A percentile compares a stretch with the other conserved stretches of the same genome.
Conservation (phyloP, 176 grass and related monocot species). For the Puccinellia tenuiflora region DNA sequence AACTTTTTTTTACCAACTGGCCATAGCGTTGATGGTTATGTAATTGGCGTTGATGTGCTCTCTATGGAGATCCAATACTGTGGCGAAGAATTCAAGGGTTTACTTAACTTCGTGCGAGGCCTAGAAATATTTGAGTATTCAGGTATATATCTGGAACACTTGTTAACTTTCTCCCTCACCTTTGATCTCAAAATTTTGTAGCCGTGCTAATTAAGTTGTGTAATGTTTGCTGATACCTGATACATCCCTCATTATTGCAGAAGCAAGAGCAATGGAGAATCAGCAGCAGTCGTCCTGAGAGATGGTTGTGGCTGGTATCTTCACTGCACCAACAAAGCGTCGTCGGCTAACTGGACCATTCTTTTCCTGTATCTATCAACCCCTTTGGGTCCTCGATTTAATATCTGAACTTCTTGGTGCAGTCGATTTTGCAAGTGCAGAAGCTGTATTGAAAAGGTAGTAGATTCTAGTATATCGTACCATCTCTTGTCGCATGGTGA, state of each 20-base stretch:
- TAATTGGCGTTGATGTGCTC: not conserved
- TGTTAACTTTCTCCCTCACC: not conserved
- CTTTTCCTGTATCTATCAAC: not conserved
- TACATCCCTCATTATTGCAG: not conserved
- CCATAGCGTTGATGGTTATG: not conserved
- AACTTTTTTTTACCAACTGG: not conserved
- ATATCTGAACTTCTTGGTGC: not conserved
- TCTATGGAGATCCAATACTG: too few relatives aligned
- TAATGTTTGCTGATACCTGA: not conserved
- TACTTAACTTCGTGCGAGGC: not conserved
- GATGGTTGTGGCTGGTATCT: not conserved
- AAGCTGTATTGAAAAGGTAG: not conserved
- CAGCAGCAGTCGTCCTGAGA: not conserved
- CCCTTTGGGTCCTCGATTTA: not conserved
- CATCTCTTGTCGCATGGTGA: not conserved
- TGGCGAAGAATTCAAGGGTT: not conserved
- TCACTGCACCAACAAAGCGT: not conserved
- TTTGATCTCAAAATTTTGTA: not conserved
- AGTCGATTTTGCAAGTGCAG: not conserved
- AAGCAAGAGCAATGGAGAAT: not conserved
- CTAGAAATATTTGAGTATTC: not conserved
- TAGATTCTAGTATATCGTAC: not conserved
- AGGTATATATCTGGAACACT: not conserved
- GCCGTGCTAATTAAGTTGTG: not conserved
- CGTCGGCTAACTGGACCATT: not conserved